Conservation (phyloP, 176 grass and related monocot genomes). For the Oryza coarctata region DNA sequence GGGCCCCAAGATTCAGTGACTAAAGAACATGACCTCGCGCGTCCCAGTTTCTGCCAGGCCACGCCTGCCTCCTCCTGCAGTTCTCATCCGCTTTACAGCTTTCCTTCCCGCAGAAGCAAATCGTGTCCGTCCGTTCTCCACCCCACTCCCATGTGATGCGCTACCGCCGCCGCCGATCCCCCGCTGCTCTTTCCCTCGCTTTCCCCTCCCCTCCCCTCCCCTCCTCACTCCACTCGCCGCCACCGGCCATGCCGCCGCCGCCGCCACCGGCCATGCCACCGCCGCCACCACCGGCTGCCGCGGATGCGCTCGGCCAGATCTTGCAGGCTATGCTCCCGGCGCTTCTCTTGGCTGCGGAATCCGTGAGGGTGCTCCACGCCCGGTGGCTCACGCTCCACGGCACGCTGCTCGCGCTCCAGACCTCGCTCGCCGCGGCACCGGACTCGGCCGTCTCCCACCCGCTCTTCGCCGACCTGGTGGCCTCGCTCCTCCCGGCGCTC, state of each 20-base stretch:
- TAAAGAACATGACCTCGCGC: no score
- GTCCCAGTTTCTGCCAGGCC: neutral
- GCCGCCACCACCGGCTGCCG: conserved; percentile 12
- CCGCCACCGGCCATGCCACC: conserved; percentile 20
- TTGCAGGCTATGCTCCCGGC: conserved; percentile 49
- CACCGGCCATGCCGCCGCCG: conserved; percentile 5
- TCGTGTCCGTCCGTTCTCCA: conserved; percentile 42
- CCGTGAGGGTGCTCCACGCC: conserved; percentile 58
- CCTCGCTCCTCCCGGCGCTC: conserved; percentile 48
- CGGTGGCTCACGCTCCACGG: conserved; percentile 65
- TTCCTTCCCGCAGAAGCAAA: conserved; percentile 51
- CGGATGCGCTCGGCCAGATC: conserved; percentile 58
- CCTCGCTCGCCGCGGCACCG: conserved; percentile 49
- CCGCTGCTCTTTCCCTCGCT: conserved; percentile 24
- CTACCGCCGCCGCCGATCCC: neutral
- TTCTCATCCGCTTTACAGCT: conserved; percentile 32
- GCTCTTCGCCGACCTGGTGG: conserved; percentile 60
- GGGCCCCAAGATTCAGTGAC: neutral
- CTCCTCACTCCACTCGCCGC: conserved; percentile 3
- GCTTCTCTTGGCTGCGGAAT: conserved; percentile 50
- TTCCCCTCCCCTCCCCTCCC: conserved; percentile 51
- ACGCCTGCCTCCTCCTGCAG: conserved; percentile 8
- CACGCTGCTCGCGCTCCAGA: conserved; percentile 54
- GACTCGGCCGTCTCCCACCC: conserved; percentile 45
- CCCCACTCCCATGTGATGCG: conserved; percentile 27